Evolutionary conservation across 345 rosid species (phyloP).

Genomic region (Ceriops tagal): DNA sequence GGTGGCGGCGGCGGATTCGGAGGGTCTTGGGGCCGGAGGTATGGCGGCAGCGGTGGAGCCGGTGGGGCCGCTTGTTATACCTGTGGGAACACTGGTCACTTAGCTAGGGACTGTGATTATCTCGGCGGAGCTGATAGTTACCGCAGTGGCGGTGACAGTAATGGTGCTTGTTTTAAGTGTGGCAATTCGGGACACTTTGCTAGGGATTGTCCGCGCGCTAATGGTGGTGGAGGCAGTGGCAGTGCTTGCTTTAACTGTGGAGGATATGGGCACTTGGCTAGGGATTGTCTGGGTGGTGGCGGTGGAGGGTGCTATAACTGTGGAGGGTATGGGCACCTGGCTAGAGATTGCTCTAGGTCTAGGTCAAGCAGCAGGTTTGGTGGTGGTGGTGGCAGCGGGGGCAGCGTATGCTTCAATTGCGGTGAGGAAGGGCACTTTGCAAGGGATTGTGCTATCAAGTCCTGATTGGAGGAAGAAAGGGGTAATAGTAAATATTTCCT

Average conservation of each 20-base stretch:
- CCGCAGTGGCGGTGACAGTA: conserved; percentile 4
- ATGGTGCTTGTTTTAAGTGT: conserved; percentile 20
- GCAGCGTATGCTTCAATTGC: conserved; percentile 30
- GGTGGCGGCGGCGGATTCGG: conserved; percentile 14
- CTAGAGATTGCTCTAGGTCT: conserved; percentile 50
- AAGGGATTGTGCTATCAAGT: conserved; percentile 24
- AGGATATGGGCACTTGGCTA: conserved; percentile 39
- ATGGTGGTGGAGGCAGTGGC: neutral
- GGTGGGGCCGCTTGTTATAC: neutral
- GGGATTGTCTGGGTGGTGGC: conserved; percentile 33
- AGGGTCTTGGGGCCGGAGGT: neutral
- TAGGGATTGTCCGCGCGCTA: conserved; percentile 15
- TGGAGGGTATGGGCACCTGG: conserved; percentile 56
- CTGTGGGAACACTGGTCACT: neutral
- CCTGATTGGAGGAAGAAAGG: conserved; percentile 12
- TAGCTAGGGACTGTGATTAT: conserved; percentile 1
- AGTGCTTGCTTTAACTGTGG: conserved; percentile 38
- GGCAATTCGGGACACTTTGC: conserved; percentile 25
- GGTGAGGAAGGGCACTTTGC: conserved; percentile 38
- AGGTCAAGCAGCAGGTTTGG: conserved; percentile 19
- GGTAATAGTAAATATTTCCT: conserved; percentile 11
- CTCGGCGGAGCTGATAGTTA: no score
- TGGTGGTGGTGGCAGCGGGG: conserved; percentile 15
- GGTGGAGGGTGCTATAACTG: conserved; percentile 46
- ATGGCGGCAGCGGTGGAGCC: neutral